Evolutionary conservation across 176 grass and related monocot genomes (phyloP), one percentile per base, ranked within the genome.

Genomic region (Chrysopogon serrulatus): DNA sequence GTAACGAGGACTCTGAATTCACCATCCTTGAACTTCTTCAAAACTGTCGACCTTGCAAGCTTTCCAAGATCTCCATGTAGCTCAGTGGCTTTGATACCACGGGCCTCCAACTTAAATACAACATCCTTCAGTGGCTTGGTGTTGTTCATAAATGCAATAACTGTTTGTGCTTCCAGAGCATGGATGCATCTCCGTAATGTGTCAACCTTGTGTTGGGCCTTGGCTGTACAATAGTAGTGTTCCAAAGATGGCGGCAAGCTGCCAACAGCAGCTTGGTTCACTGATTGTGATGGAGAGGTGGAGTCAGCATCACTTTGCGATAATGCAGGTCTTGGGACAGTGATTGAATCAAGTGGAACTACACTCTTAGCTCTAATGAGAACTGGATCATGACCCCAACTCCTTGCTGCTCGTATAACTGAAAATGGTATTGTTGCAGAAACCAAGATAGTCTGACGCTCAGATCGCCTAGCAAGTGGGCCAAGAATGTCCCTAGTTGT

Each of bases 381-480:
- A 78, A 95, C 82, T 53, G 96, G 93, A 10, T 94, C 96, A 26
- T 79, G 89, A 54, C 90, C 93, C 96, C 96, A 98, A 83, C 86
- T 94, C 83, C 82, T 92, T 32, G 91, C 96, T 73, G 93, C 96
- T 34, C 96, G 87, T 88, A 95, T 86, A 39, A 98, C 93, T 39
- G 93, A 95, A 82, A 98, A 98, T 63, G 96, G 96, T 53, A 98
- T 73, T 41, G 96, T 98, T 66, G 96, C 91, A 70, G 96, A 95
- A 71, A 95, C 96, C 74, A 98, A 74, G 75, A 98, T 87, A n/a
- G 93, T 94, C 63, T 95, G 93, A 27, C 96, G 89, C 11, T 95
- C 96, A 77, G 89, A 82, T 53, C 87, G 79, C 76, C 82, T 95
- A 41, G 85, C 91, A 74, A 98, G 74, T 65, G 93, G 93, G 4